A percentile compares a stretch with the other conserved stretches of the same genome.
phyloP scores from a whole-genome alignment of 1,284 basidiomycete species.

The Trichosporon sp. region DNA sequence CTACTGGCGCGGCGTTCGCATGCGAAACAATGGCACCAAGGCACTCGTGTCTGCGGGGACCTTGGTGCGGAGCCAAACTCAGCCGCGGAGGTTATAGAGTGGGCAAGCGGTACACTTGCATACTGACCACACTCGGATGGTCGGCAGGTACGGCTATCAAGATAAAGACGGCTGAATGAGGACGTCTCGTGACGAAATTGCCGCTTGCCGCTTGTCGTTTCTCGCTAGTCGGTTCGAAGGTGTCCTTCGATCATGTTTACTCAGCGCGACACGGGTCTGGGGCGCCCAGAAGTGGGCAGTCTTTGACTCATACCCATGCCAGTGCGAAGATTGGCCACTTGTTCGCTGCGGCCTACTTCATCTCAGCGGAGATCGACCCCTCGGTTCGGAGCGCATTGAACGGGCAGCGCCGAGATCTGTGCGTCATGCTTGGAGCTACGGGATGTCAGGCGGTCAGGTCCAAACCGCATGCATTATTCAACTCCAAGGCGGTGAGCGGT shows the following conservation, averaged over 20 bases:
- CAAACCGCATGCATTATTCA: not conserved
- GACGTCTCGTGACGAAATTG: not conserved
- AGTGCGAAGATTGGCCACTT: not conserved
- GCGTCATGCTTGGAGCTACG: not conserved
- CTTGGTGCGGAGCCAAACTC: not conserved
- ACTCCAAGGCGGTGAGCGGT: not conserved
- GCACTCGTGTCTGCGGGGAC: not conserved
- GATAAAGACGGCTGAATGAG: not conserved
- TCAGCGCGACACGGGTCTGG: not conserved
- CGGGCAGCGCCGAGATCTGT: too few species aligned
- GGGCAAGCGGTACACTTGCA: slow-evolving; percentile 3
- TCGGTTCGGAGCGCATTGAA: not conserved
- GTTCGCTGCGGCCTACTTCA: too few species aligned
- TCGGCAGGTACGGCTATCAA: not conserved
- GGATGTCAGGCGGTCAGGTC: not conserved
- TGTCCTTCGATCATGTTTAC: not conserved
- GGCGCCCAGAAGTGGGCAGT: not conserved
- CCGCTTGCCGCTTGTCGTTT: not conserved
- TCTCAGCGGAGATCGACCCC: too few species aligned
- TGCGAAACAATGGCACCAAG: not conserved
- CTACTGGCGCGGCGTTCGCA: too few species aligned
- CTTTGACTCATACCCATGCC: not conserved
- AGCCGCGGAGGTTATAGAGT: not conserved
- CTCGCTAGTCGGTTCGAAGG: not conserved
- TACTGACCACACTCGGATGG: not conserved